Evolutionary conservation across 2,329 filamentous ascomycete species (phyloP).

Genomic region (Colletotrichum sp.): DNA sequence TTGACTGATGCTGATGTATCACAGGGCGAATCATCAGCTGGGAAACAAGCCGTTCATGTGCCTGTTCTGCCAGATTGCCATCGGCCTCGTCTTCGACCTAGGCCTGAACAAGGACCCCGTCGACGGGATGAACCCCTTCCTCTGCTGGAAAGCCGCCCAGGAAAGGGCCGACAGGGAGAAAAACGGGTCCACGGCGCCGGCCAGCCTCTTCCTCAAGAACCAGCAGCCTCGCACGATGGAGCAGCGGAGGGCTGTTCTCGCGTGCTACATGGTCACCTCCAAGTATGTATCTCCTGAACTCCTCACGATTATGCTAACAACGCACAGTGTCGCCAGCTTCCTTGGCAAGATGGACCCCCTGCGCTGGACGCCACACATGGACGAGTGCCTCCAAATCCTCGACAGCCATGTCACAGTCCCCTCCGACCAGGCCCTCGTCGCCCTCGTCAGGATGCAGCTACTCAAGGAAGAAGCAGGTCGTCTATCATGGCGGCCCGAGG

Average conservation of each 20-base stretch:
- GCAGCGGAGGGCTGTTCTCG: conserved; percentile 24
- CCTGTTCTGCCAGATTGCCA: conserved; percentile 46
- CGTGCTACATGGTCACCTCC: conserved; percentile 15
- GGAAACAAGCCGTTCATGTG: conserved; percentile 47
- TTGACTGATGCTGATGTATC: neutral
- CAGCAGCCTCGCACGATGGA: conserved; percentile 23
- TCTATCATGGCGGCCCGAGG: conserved; percentile 26
- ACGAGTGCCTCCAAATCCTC: conserved; percentile 55
- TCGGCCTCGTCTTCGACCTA: conserved; percentile 50
- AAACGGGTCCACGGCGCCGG: neutral
- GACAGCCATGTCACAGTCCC: conserved; percentile 43
- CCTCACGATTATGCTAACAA: neutral
- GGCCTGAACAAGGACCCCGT: conserved; percentile 33
- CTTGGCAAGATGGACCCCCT: conserved; percentile 48
- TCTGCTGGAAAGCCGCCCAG: conserved; percentile 18
- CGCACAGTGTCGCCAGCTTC: neutral
- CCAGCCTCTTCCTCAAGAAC: neutral
- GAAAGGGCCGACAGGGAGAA: conserved; percentile 1
- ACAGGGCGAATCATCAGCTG: conserved; percentile 19
- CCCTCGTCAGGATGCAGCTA: conserved; percentile 40
- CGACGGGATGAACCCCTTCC: conserved; percentile 6
- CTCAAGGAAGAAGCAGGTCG: conserved; percentile 30
- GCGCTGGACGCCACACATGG: conserved; percentile 59
- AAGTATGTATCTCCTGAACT: neutral
- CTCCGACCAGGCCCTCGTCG: conserved; percentile 50